Evolutionary conservation across 495 filamentous ascomycete species (phyloP).

Genomic region (Astrothelium macrocarpum): DNA sequence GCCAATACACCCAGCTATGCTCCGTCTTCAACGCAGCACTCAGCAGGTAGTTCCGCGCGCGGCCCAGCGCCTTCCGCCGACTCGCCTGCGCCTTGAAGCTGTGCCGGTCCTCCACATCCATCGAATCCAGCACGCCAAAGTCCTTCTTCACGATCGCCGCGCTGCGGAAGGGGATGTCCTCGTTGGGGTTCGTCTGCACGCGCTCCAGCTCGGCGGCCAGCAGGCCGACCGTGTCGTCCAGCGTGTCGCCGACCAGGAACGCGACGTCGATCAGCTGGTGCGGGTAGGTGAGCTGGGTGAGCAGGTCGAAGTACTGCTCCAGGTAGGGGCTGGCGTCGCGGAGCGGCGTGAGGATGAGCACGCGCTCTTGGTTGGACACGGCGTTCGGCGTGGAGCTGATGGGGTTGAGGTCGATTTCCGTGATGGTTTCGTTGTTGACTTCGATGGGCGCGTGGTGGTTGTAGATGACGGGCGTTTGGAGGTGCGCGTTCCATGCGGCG

Average conservation of each 20-base stretch:
- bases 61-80: slow-evolving; percentile 79
- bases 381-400: slow-evolving; percentile 76
- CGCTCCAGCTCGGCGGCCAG: slow-evolving; percentile 75
- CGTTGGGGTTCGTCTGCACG: slow-evolving; percentile 64
- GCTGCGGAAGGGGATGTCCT: slow-evolving; percentile 72
- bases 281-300: slow-evolving; percentile 84
- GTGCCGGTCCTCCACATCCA: slow-evolving; percentile 74
- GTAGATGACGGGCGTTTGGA: slow-evolving; percentile 87
- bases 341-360: slow-evolving; percentile 91
- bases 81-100: slow-evolving; percentile 81
- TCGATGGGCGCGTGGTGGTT: slow-evolving; percentile 85
- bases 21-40: slow-evolving; percentile 76
- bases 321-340: slow-evolving; percentile 79
- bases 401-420: slow-evolving; percentile 70
- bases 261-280: slow-evolving; percentile 91
- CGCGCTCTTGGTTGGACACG: slow-evolving; percentile 66
- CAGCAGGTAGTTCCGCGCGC: slow-evolving; percentile 86
- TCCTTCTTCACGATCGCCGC: slow-evolving; percentile 80
- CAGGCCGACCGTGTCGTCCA: slow-evolving; percentile 77
- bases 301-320: slow-evolving; percentile 82
- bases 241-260: slow-evolving; percentile 86
- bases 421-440: slow-evolving; percentile 71
- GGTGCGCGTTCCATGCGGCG: slow-evolving; percentile 74
- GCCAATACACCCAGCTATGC: slow-evolving; percentile 98
- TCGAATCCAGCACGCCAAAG: slow-evolving; percentile 61